phyloP scores from a whole-genome alignment of 257 asterid genomes.

The Gentiana straminea region DNA sequence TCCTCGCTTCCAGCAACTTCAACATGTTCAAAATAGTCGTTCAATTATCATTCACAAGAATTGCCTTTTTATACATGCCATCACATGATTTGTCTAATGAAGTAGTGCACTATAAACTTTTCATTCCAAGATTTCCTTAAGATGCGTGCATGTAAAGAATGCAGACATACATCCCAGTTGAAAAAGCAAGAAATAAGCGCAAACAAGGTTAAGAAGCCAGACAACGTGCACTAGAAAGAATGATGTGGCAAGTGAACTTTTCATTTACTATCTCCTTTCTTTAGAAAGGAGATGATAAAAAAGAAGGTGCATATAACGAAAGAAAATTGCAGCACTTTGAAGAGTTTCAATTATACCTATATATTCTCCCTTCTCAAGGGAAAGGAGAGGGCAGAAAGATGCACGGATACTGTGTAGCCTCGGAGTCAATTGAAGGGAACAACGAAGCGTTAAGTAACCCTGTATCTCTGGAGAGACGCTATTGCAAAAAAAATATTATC shows the following conservation, averaged over 20 bases:
- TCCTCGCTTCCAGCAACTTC: conserved; percentile 99
- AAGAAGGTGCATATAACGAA: not conserved
- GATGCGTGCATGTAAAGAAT: not conserved
- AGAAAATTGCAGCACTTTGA: conserved; percentile 1
- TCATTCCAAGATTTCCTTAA: not conserved
- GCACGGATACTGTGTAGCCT: conserved; percentile 86
- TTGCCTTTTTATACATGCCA: not conserved
- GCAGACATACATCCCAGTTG: not conserved
- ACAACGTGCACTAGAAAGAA: too few species aligned
- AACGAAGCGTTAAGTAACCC: conserved; percentile 84
- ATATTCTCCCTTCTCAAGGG: conserved; percentile 96
- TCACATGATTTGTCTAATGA: not conserved
- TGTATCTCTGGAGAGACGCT: conserved; percentile 75
- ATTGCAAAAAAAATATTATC: conserved; percentile 18
- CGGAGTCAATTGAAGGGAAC: conserved; percentile 77
- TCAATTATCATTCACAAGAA: conserved; percentile 16
- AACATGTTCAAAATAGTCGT: conserved; percentile 7
- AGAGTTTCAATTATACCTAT: conserved; percentile 39
- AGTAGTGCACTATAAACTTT: not conserved
- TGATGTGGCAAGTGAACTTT: too few species aligned
- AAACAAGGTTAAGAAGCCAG: too few species aligned
- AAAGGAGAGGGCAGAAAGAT: conserved; percentile 95
- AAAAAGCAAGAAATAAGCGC: too few species aligned
- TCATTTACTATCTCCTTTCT: too few species aligned
- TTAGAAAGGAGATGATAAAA: not conserved